Conservation (phyloP, 495 filamentous ascomycete genomes). For the Podospora pseudopauciseta region DNA sequence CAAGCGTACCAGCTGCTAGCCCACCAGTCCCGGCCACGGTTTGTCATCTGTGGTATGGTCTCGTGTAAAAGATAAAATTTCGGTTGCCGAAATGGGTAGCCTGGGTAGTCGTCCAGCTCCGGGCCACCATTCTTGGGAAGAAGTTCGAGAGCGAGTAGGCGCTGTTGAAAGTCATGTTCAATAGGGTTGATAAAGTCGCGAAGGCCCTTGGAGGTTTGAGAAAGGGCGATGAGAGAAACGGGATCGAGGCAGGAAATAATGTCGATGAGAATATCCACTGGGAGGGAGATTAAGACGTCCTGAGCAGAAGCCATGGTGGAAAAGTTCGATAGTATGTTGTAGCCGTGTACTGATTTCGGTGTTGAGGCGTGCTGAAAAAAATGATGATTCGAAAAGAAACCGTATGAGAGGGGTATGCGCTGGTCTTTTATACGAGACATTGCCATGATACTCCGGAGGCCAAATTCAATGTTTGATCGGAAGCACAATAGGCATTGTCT, state of each 20-base stretch:
- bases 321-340: neutral
- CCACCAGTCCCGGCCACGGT: neutral
- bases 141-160: constrained; percentile 29
- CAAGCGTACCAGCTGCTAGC: neutral
- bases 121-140: constrained; percentile 19
- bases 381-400: neutral
- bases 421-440: neutral
- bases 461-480: too few relatives aligned
- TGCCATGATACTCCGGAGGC: neutral
- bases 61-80: too few relatives aligned
- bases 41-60: neutral
- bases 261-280: constrained; percentile 13
- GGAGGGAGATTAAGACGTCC: neutral
- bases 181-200: constrained; percentile 18
- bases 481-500: neutral
- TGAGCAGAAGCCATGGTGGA: neutral
- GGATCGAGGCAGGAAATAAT: constrained; percentile 17
- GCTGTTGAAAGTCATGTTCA: constrained; percentile 17
- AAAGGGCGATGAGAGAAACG: constrained; percentile 19
- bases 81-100: too few relatives aligned
- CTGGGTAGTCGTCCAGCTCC: neutral
- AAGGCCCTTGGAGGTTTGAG: constrained; percentile 15
- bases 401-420: neutral
- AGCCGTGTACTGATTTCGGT: neutral
- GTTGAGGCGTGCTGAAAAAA: too few relatives aligned